Conservation (phyloP, 192 early-diverging fungal species). For the Obelidium mucronatum region DNA sequence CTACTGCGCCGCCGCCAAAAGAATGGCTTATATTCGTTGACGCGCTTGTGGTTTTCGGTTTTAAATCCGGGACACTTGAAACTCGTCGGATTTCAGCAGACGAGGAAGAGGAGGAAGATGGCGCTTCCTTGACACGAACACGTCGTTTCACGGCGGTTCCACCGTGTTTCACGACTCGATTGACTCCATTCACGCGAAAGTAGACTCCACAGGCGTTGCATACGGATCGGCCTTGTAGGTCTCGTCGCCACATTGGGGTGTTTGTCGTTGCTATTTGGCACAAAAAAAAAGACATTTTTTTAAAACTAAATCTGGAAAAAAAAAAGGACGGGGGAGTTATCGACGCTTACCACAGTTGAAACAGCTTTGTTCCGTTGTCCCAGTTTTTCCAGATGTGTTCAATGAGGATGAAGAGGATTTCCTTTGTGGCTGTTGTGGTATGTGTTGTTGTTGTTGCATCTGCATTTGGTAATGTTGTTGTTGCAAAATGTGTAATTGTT, state of each 20-base stretch:
- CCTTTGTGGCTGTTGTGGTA: not conserved
- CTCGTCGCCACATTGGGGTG: slow-evolving; percentile 48
- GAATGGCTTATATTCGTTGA: not conserved
- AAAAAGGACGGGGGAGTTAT: not conserved
- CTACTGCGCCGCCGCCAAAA: not conserved
- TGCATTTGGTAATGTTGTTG: not conserved
- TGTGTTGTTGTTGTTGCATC: not conserved
- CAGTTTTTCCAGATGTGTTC: not conserved
- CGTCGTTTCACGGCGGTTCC: slow-evolving; percentile 43
- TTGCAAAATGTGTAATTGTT: not conserved
- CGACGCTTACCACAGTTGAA: not conserved
- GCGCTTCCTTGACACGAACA: slow-evolving; percentile 9
- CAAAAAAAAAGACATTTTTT: no score
- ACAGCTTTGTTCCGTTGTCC: not conserved
- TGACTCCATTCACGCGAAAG: slow-evolving; percentile 73
- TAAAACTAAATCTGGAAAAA: not conserved
- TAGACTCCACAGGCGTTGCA: slow-evolving; percentile 93
- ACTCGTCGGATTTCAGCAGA: not conserved
- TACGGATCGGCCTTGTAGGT: slow-evolving; percentile 63
- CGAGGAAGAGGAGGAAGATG: not conserved
- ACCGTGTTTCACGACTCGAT: slow-evolving; percentile 73
- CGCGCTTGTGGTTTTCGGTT: not conserved
- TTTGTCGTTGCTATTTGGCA: slow-evolving; percentile 33
- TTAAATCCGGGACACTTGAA: slow-evolving; percentile 14
- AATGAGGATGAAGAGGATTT: not conserved